Evolutionary conservation across 352 stramenopile species (phyloP), one percentile per base, ranked within the genome.

Genomic region (Globisporangium nagaii): DNA sequence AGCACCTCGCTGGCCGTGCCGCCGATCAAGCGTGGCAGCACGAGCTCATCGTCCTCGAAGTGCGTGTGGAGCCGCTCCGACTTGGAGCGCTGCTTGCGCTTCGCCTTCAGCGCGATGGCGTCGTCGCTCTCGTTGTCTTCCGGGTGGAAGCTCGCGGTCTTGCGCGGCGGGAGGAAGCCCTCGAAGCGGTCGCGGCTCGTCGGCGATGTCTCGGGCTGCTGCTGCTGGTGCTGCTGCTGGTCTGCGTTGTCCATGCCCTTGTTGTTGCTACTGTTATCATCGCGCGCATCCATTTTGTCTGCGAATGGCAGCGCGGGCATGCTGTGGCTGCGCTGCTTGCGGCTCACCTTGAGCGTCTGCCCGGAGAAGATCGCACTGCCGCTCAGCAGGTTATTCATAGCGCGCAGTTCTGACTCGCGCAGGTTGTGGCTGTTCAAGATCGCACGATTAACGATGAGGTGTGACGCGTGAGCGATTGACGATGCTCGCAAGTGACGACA

Each of bases 371-470:
- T 70, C 44, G 66, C 42, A 32, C 53, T 61, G 42, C 67, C 70
- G 22, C 57, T 56, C 32, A 70, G 63, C 42, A 87, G 53, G 43
- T 82, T 71, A 60, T 85, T 87, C 47, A 82, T 70, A 24, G 71
- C 64, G 28, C 66, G 63, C 47, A 88, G 60, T 47, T 88, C 72
- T 19, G 58, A 65, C 55, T 79, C 67, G 17, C 70, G 66, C 62
- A 84, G 66, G 12, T 71, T 67, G 59, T 84, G 70, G 20, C 71
- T 86, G 34, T n/a, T 22, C 6, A 25, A 20, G 22, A 12, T 37
- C 15, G 17, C 30, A 39, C 19, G n/a, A n/a, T 15, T 27, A 17
- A 41, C 30, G 20, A 30, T 31, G 11, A 41, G 25, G 11, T n/a
- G 7, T 24, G 11, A 6, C 31, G 7, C 20, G 31, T 27, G 24